Conservation (phyloP, 2,329 filamentous ascomycete species). For the Venturia oleaginea region DNA sequence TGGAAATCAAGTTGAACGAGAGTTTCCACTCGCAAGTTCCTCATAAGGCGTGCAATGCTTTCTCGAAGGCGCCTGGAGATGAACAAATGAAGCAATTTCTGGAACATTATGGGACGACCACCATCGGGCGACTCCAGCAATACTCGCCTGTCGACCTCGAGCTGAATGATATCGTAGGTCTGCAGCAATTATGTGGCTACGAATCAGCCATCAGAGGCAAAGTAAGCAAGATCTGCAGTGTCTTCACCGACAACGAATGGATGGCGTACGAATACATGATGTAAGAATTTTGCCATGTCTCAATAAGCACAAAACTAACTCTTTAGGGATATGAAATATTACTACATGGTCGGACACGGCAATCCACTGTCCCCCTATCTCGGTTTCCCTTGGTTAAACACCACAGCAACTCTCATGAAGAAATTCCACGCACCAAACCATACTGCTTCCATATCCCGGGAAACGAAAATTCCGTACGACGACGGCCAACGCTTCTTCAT, state of each 20-base stretch:
- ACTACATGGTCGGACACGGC: conserved; percentile 16
- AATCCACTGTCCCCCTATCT: conserved; percentile 17
- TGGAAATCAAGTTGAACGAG: conserved; percentile 23
- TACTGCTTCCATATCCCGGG: neutral
- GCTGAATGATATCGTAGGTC: conserved; percentile 15
- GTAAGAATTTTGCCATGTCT: neutral
- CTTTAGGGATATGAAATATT: conserved; percentile 16
- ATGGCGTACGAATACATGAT: conserved; percentile 18
- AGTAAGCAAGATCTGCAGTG: conserved; percentile 13
- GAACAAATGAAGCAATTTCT: conserved; percentile 25
- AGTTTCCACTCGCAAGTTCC: conserved; percentile 25
- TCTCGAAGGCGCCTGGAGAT: conserved; percentile 24
- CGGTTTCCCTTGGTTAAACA: conserved; percentile 17
- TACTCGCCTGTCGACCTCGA: conserved; percentile 15
- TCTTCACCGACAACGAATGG: conserved; percentile 18
- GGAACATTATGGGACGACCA: conserved; percentile 21
- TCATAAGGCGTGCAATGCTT: conserved; percentile 27
- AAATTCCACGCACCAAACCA: conserved; percentile 12
- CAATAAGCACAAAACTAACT: neutral
- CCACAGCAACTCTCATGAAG: conserved; percentile 12
- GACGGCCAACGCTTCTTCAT: conserved; percentile 17
- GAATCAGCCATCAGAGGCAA: conserved; percentile 17
- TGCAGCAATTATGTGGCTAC: conserved; percentile 18
- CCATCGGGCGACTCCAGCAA: conserved; percentile 19
- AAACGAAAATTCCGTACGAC: neutral